These are phyloP conservation scores for Cercospora sesami DNA, from an alignment of 2,329 filamentous ascomycete genomes.

Conservation along the genomic window DNA sequence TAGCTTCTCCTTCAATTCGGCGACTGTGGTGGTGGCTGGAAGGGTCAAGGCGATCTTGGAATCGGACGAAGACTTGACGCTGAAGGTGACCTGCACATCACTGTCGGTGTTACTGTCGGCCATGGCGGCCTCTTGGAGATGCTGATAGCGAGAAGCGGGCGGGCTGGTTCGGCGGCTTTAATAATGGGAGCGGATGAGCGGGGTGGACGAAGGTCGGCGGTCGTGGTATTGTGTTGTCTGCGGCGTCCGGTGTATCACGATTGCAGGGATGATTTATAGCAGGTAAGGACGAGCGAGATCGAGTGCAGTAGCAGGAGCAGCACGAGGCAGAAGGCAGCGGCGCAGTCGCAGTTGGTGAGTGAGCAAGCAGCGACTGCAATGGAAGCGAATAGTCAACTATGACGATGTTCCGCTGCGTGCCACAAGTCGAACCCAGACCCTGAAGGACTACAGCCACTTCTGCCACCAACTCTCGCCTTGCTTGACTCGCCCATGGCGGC, in stretches of 20 bases:
- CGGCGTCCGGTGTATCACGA: background rate
- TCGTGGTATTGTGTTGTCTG: background rate
- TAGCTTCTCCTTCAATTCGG: conserved; percentile 87
- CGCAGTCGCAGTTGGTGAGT: background rate
- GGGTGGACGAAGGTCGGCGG: background rate
- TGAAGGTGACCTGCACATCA: conserved; percentile 87
- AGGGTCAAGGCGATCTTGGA: conserved; percentile 82
- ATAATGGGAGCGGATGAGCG: background rate
- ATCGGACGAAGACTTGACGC: conserved; percentile 95
- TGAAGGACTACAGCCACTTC: background rate
- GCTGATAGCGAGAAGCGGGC: background rate
- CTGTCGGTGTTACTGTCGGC: conserved; percentile 58
- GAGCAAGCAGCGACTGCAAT: background rate
- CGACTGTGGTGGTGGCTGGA: conserved; percentile 70
- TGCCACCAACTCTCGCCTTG: background rate
- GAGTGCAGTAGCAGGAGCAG: background rate
- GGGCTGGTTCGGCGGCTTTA: background rate
- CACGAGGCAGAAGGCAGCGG: background rate
- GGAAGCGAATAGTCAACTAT: background rate
- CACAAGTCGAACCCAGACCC: background rate
- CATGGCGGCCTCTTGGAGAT: conserved; percentile 48
- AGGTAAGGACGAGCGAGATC: background rate
- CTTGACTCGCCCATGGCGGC: background rate
- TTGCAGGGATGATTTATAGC: background rate
- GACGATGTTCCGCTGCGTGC: background rate